Conservation (phyloP, 352 stramenopile genomes). For the Thalassiosira mediterranea region DNA sequence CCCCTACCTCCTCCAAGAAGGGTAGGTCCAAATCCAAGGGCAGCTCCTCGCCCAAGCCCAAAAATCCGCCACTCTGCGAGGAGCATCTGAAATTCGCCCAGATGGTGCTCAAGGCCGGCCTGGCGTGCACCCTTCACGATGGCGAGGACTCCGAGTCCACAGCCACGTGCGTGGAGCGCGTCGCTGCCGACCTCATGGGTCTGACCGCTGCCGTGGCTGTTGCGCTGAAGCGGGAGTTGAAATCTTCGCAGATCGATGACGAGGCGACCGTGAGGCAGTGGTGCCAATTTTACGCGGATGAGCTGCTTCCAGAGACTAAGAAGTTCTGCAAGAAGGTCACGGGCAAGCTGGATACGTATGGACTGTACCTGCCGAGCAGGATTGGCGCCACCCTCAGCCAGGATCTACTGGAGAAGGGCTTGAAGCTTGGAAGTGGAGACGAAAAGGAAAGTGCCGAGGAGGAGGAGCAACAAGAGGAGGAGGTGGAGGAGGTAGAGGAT, state of each 20-base stretch:
- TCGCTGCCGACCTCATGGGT: constrained; percentile 79
- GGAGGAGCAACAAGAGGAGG: constrained; percentile 29
- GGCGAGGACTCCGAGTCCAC: constrained; percentile 83
- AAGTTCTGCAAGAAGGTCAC: constrained; percentile 81
- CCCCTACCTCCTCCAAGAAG: constrained; percentile 35
- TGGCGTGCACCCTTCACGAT: constrained; percentile 81
- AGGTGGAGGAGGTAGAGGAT: constrained; percentile 37
- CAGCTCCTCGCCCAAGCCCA: constrained; percentile 47
- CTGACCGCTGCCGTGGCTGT: constrained; percentile 68
- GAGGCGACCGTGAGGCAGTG: constrained; percentile 76
- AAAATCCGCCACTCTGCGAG: constrained; percentile 68
- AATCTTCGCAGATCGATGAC: constrained; percentile 33
- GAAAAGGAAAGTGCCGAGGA: constrained; percentile 28
- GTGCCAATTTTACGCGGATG: constrained; percentile 82
- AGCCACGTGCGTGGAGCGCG: constrained; percentile 78
- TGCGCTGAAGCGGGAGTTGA: constrained; percentile 75
- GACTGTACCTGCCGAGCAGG: constrained; percentile 79
- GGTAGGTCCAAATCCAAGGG: constrained; percentile 55
- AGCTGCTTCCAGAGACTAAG: constrained; percentile 77
- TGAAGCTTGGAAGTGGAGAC: constrained; percentile 58
- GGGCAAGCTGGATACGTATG: constrained; percentile 78
- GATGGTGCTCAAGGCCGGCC: constrained; percentile 81
- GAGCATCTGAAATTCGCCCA: constrained; percentile 80
- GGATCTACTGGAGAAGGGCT: constrained; percentile 79
- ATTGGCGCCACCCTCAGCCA: constrained; percentile 71